Conservation (phyloP, 495 filamentous ascomycete species). For the Rhypophila decipiens region DNA sequence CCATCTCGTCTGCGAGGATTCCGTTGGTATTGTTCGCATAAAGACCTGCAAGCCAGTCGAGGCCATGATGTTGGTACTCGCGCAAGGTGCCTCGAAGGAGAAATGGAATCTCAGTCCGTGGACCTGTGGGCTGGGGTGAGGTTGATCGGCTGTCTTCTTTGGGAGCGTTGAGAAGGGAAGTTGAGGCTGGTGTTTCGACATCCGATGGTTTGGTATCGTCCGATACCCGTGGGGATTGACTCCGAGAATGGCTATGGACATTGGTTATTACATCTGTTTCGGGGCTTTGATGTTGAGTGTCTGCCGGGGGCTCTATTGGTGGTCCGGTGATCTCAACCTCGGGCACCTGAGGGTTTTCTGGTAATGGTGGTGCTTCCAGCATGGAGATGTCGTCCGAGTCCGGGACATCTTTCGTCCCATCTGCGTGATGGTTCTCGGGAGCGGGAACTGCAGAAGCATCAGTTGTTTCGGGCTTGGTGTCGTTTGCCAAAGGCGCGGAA, state of each 20-base stretch:
- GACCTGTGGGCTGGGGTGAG: conserved; percentile 36
- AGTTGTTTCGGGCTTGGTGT: background rate
- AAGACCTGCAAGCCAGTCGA: conserved; percentile 92
- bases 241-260: conserved; percentile 36
- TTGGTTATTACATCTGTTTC: conserved; percentile 34
- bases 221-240: conserved; percentile 53
- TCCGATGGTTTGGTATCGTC: conserved; percentile 66
- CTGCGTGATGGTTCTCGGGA: background rate
- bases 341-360: conserved; percentile 2
- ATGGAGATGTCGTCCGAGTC: conserved; percentile 44
- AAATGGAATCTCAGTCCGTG: conserved; percentile 74
- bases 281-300: conserved; percentile 18
- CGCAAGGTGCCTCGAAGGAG: conserved; percentile 87
- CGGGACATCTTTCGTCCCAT: conserved; percentile 35
- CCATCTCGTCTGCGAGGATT: conserved; percentile 99
- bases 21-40: conserved; percentile 94
- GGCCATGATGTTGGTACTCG: conserved; percentile 92
- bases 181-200: conserved; percentile 57
- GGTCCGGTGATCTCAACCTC: conserved; percentile 20
- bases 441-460: background rate
- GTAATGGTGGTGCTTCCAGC: conserved; percentile 28
- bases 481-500: too few species aligned
- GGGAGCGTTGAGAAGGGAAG: conserved; percentile 35
- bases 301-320: conserved; percentile 11
- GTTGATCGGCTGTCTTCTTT: conserved; percentile 34